A percentile compares a stretch with the other conserved stretches of the same genome.
phyloP scores from a whole-genome alignment of 2,329 filamentous ascomycete species.

The Neurospora crassa region DNA sequence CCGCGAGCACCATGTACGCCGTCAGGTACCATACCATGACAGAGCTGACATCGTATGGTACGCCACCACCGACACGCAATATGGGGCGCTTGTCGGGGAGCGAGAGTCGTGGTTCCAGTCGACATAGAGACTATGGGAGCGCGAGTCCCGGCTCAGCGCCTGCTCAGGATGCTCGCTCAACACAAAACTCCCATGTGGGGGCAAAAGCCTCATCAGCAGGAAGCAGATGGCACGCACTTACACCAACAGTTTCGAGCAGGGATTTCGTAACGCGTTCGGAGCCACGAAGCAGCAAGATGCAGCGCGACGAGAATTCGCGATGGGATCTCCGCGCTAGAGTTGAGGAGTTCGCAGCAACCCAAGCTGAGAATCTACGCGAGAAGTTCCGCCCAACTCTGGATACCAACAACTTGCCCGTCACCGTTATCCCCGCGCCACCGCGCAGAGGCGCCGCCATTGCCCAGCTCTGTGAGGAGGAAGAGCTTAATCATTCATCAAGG shows the following conservation, averaged over 20 bases:
- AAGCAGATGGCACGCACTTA: slow-evolving; percentile 22
- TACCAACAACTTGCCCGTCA: slow-evolving; percentile 47
- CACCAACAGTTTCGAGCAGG: slow-evolving; percentile 16
- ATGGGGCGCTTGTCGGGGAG: slow-evolving; percentile 23
- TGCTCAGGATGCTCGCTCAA: slow-evolving; percentile 9
- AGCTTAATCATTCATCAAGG: slow-evolving; percentile 7
- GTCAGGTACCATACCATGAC: slow-evolving; percentile 51
- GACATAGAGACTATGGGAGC: slow-evolving; percentile 9
- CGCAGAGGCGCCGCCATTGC: slow-evolving; percentile 47
- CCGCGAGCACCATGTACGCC: slow-evolving; percentile 55
- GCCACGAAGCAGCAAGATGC: background rate
- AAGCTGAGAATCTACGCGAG: slow-evolving; percentile 51
- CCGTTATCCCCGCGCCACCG: slow-evolving; percentile 51
- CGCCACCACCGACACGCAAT: slow-evolving; percentile 25
- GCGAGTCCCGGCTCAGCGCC: slow-evolving; percentile 7
- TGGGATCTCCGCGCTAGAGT: slow-evolving; percentile 50
- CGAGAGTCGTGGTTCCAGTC: slow-evolving; percentile 23
- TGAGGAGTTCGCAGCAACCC: slow-evolving; percentile 51
- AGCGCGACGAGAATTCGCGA: slow-evolving; percentile 17
- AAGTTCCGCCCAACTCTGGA: slow-evolving; percentile 43
- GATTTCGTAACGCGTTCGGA: background rate
- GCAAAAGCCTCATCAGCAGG: background rate
- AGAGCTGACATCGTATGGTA: slow-evolving; percentile 38
- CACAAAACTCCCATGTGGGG: slow-evolving; percentile 8
- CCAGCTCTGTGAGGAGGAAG: slow-evolving; percentile 48